phyloP scores from a whole-genome alignment of 2,329 filamentous ascomycete species.

The Parastagonospora avenae region DNA sequence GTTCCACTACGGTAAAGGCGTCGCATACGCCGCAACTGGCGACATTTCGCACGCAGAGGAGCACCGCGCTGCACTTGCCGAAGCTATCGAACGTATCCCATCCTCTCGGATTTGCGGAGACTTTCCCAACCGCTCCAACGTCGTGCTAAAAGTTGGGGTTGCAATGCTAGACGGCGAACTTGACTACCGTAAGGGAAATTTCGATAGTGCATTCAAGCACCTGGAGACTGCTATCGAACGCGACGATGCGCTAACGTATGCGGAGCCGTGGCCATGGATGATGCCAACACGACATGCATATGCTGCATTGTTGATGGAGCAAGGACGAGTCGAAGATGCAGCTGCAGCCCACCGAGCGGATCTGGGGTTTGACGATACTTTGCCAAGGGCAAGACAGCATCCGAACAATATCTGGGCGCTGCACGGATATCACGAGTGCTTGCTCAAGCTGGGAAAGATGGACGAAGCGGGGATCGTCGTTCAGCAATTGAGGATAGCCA shows the following conservation, averaged over 20 bases:
- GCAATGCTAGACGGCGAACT: slow-evolving; percentile 76
- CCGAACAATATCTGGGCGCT: slow-evolving; percentile 77
- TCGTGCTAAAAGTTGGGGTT: slow-evolving; percentile 64
- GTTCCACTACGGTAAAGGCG: slow-evolving; percentile 68
- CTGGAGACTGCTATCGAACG: slow-evolving; percentile 63
- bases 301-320: slow-evolving; percentile 71
- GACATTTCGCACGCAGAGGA: slow-evolving; percentile 60
- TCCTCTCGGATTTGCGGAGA: slow-evolving; percentile 62
- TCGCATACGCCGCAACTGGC: slow-evolving; percentile 67
- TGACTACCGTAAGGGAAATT: slow-evolving; percentile 68
- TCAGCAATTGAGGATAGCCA: slow-evolving; percentile 58
- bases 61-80: slow-evolving; percentile 58
- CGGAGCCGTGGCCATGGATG: slow-evolving; percentile 83
- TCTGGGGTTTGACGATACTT: slow-evolving; percentile 51
- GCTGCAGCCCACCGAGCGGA: slow-evolving; percentile 47
- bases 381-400: slow-evolving; percentile 69
- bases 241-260: slow-evolving; percentile 69
- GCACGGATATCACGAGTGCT: slow-evolving; percentile 74
- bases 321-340: slow-evolving; percentile 55
- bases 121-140: slow-evolving; percentile 69
- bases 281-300: slow-evolving; percentile 74
- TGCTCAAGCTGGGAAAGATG: slow-evolving; percentile 59
- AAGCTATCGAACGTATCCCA: slow-evolving; percentile 60
- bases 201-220: slow-evolving; percentile 63
- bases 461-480: slow-evolving; percentile 56